Evolutionary conservation across 2,329 filamentous ascomycete species (phyloP).

Genomic region (Aspergillus sp.): DNA sequence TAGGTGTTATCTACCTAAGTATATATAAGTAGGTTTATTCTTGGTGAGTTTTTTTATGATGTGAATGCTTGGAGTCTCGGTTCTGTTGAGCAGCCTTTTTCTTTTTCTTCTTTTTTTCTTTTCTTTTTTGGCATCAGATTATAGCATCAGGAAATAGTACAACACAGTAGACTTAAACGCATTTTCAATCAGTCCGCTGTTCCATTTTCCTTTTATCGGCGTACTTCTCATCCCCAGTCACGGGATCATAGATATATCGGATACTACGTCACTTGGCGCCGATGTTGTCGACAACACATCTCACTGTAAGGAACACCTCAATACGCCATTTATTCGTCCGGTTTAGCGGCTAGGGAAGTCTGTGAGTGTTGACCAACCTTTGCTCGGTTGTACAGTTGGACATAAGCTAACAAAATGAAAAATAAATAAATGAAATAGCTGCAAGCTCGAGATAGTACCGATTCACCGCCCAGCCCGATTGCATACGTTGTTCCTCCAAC

Average conservation of each 20-base stretch:
- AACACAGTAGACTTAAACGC: too few relatives aligned
- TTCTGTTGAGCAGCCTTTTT: neutral
- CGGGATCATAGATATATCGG: neutral
- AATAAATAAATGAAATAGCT: neutral
- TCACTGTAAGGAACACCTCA: conserved; percentile 4
- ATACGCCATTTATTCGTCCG: neutral
- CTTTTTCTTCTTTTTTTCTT: neutral
- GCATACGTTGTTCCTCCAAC: conserved; percentile 9
- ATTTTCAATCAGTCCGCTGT: neutral
- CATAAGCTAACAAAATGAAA: neutral
- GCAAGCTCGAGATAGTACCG: conserved; percentile 3
- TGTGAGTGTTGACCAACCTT: neutral
- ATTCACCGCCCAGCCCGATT: conserved; percentile 9
- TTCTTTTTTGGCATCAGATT: neutral
- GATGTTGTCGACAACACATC: conserved; percentile 15
- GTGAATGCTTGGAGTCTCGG: neutral
- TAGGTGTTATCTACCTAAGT: conserved; percentile 24
- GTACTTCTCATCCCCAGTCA: neutral
- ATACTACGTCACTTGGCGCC: conserved; percentile 16
- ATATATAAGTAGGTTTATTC: neutral
- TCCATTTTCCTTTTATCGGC: neutral
- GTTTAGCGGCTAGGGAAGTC: neutral
- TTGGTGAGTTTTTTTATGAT: conserved; percentile 1
- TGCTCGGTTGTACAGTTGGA: neutral
- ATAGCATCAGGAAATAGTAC: too few relatives aligned